Base-by-base conservation (phyloP, 2,329 filamentous ascomycete genomes). In the Myriangium duriaei region DNA sequence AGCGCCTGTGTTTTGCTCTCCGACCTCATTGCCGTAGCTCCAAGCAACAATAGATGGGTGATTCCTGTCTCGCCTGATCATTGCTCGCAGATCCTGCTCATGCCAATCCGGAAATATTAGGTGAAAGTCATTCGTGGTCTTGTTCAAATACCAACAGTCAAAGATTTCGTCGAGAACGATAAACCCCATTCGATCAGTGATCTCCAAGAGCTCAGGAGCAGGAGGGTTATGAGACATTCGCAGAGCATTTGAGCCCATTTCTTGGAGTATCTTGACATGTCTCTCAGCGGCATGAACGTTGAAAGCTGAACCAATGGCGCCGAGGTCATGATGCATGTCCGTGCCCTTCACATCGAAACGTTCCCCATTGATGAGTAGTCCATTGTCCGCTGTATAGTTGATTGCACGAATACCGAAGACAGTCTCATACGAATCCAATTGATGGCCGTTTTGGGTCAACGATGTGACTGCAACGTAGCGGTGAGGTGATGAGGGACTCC, bases 11-110 rank as follows among this genome's bases (percentile, higher is more conserved):
- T 48, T 44, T 51, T 73, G 68, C 47, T 73, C 68, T 1, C 55
- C 48, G 2, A 73, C 59, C 49, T 73, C 70, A 48, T 74, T 74
- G 3, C 71, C 69, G 34, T 67, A 60, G 42, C 65, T 68, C 70
- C 69, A 72, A 1, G 57, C 56, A 17, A 69, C 55, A 14, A 73
- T 54, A 1, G 69, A 71, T 3, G 69, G 62, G 47, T 72, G 69
- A 46, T 73, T 73, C 12, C 69, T 58, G 49, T 73, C 70, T 5
- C 69, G 63, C 4, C 68, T 61, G n/a, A 73, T 46, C 40, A 72
- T 67, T 1, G 62, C 46, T 0, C 69, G 63, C 4, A 71, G 56
- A 39, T 72, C 68, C 0, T 67, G 55, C 52, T 73, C 69, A 42
- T 65, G 58, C 69, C 69, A 73, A 33, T 72, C 68, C 0, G 52